Percentiles rank a stretch among this genome's conserved stretches.
These are phyloP conservation scores for Bassia scoparia DNA, from an alignment of 148 eudicot genomes.

Conservation along the genomic window DNA sequence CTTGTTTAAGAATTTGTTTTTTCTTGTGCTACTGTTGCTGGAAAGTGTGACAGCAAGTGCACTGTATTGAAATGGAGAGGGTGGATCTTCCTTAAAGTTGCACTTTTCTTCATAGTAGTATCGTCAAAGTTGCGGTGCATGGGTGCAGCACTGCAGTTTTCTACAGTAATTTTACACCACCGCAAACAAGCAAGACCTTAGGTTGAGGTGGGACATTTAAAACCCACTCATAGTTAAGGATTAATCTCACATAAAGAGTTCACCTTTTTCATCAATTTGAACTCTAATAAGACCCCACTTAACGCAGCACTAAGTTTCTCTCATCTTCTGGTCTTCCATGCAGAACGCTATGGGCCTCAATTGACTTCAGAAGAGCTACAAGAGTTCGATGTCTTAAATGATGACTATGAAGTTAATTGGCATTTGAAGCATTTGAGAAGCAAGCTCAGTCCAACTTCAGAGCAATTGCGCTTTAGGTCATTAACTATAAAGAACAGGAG, in stretches of 20 bases:
- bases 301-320: neutral
- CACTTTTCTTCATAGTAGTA: neutral
- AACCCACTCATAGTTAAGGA: neutral
- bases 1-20: neutral
- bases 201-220: neutral
- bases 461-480: slow-evolving; percentile 57
- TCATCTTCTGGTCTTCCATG: slow-evolving; percentile 9
- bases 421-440: slow-evolving; percentile 66
- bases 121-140: neutral
- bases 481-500: slow-evolving; percentile 75
- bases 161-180: too few relatives aligned
- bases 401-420: slow-evolving; percentile 92
- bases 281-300: too few relatives aligned
- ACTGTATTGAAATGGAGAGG: neutral
- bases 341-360: slow-evolving; percentile 80
- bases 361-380: slow-evolving; percentile 68
- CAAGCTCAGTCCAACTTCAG: slow-evolving; percentile 59
- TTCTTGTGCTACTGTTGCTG: too few relatives aligned
- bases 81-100: neutral
- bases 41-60: neutral
- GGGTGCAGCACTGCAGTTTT: neutral
- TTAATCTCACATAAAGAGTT: neutral
- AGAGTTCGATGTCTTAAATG: slow-evolving; percentile 58
- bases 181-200: neutral
- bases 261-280: neutral